phyloP scores from a whole-genome alignment of 495 filamentous ascomycete species.

The Trichoderma virens region DNA sequence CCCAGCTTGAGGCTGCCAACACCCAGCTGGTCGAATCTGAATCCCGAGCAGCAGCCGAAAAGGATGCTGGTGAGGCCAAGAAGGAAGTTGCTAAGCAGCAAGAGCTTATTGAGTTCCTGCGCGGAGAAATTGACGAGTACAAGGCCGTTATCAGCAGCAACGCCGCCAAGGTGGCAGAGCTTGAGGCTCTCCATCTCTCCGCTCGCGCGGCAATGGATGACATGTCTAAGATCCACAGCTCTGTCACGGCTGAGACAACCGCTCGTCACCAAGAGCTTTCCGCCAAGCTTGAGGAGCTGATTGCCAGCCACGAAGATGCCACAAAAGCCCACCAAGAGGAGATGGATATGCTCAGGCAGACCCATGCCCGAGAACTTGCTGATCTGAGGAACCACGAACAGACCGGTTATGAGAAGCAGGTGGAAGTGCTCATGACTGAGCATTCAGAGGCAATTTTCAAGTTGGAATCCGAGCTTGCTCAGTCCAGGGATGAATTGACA shows the following conservation, averaged over 20 bases:
- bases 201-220: conserved; percentile 3
- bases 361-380: conserved; percentile 41
- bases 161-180: conserved; percentile 51
- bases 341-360: conserved; percentile 34
- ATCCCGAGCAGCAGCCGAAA: conserved; percentile 18
- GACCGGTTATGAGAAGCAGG: conserved; percentile 34
- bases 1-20: conserved; percentile 30
- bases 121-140: conserved; percentile 70
- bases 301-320: conserved; percentile 43
- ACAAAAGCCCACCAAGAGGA: conserved; percentile 41
- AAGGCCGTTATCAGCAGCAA: conserved; percentile 60
- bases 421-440: conserved; percentile 38
- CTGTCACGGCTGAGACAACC: conserved; percentile 36
- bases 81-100: conserved; percentile 47
- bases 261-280: conserved; percentile 46
- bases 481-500: conserved; percentile 61
- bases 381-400: conserved; percentile 34
- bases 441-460: conserved; percentile 53
- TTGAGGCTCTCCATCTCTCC: conserved; percentile 53
- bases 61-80: conserved; percentile 26
- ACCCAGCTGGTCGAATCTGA: conserved; percentile 14
- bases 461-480: conserved; percentile 61
- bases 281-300: conserved; percentile 49
- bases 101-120: conserved; percentile 57
- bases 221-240: background rate